phyloP scores from a whole-genome alignment of 805 yeast genomes.

The Lipomyces starkeyi region DNA sequence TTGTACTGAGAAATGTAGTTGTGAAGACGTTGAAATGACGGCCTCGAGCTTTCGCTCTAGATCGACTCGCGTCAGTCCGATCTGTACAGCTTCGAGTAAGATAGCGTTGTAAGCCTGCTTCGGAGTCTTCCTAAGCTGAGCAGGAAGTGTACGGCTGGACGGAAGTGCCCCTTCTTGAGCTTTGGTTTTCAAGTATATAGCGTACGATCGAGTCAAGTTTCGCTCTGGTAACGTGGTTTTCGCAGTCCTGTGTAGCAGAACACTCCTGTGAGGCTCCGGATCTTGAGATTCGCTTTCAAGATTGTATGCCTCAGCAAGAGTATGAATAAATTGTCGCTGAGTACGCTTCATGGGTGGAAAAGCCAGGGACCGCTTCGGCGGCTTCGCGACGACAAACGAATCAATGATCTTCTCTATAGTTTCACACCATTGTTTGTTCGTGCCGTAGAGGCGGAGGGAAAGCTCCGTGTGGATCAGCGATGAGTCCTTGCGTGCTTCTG shows the following conservation, averaged over 20 bases:
- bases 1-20: constrained; percentile 20
- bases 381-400: constrained; percentile 52
- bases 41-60: constrained; percentile 29
- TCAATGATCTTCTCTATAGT: constrained; percentile 62
- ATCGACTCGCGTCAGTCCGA: constrained; percentile 31
- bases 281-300: constrained; percentile 78
- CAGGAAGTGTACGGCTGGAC: constrained; percentile 1
- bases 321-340: constrained; percentile 75
- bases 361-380: constrained; percentile 53
- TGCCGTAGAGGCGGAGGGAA: constrained; percentile 54
- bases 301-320: constrained; percentile 63
- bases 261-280: constrained; percentile 77
- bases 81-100: constrained; percentile 27
- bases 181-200: constrained; percentile 9
- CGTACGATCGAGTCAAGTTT: constrained; percentile 32
- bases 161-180: constrained; percentile 2
- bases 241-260: constrained; percentile 55
- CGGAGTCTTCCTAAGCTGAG: constrained; percentile 19
- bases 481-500: constrained; percentile 39
- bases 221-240: constrained; percentile 30
- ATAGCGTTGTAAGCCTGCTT: constrained; percentile 34
- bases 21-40: constrained; percentile 11
- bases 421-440: constrained; percentile 72
- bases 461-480: constrained; percentile 52
- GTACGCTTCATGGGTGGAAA: constrained; percentile 76